Conservation (phyloP, 257 asterid species). For the Echium plantagineum region DNA sequence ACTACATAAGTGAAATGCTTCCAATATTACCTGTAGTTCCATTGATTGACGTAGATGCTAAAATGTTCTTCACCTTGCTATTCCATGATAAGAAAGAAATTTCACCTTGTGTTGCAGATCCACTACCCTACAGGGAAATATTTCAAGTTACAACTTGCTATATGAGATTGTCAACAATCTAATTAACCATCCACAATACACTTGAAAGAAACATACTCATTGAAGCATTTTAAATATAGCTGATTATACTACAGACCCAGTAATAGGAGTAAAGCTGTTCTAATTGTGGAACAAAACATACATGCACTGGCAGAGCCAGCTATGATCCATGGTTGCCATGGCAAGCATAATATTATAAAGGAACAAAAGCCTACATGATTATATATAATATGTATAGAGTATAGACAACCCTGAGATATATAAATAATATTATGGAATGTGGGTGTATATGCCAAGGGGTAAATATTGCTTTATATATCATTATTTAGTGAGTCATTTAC, state of each 20-base stretch:
- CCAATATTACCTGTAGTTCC: constrained; percentile 76
- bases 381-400: no score
- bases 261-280: background rate
- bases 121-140: constrained; percentile 59
- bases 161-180: background rate
- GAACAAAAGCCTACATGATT: no score
- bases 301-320: no score
- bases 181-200: background rate
- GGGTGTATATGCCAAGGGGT: no score
- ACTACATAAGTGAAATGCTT: background rate
- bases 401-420: no score
- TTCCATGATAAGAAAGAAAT: constrained; percentile 94
- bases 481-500: no score
- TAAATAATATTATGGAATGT: no score
- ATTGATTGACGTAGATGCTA: constrained; percentile 86
- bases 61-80: constrained; percentile 66
- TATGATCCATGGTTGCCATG: no score
- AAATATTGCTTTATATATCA: no score
- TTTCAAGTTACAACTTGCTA: background rate
- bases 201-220: background rate
- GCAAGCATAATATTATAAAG: no score
- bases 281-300: background rate
- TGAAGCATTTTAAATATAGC: background rate
- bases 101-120: constrained; percentile 89
- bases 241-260: background rate